These are phyloP conservation scores for Rhazya stricta DNA, from an alignment of 257 asterid genomes.

Conservation along the genomic window DNA sequence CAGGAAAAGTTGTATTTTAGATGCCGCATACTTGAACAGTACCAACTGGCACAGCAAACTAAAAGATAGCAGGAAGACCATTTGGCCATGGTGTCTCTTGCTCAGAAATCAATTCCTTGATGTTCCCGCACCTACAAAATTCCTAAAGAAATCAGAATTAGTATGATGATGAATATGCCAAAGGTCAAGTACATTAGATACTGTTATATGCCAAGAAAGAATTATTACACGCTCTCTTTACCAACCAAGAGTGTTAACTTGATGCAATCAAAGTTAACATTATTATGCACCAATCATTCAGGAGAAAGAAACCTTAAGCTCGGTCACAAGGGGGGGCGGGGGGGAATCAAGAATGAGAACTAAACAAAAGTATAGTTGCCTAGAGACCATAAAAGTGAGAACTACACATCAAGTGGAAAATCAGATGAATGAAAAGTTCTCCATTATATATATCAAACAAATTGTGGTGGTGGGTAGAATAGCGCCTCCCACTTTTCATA, in stretches of 20 bases:
- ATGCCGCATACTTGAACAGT: neutral
- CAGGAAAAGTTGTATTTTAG: neutral
- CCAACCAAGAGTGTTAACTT: neutral
- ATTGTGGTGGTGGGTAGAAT: neutral
- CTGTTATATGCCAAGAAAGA: neutral
- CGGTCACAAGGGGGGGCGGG: neutral
- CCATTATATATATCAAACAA: neutral
- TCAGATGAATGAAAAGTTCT: neutral
- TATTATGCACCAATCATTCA: neutral
- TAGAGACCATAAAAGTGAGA: neutral
- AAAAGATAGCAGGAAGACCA: neutral
- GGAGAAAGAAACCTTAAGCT: neutral
- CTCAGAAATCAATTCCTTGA: constrained; percentile 3
- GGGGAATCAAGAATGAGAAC: neutral
- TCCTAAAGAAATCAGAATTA: constrained; percentile 3
- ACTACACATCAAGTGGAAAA: neutral
- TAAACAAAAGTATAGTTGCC: neutral
- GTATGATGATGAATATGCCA: neutral
- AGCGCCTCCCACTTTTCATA: neutral
- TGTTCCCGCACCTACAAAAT: neutral
- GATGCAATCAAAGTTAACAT: neutral
- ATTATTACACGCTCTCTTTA: too few species aligned
- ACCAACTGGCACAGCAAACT: constrained; percentile 13
- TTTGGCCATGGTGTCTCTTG: neutral
- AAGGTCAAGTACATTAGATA: neutral